phyloP scores from a whole-genome alignment of 2,329 filamentous ascomycete genomes.

The Paecilomyces niveus region DNA sequence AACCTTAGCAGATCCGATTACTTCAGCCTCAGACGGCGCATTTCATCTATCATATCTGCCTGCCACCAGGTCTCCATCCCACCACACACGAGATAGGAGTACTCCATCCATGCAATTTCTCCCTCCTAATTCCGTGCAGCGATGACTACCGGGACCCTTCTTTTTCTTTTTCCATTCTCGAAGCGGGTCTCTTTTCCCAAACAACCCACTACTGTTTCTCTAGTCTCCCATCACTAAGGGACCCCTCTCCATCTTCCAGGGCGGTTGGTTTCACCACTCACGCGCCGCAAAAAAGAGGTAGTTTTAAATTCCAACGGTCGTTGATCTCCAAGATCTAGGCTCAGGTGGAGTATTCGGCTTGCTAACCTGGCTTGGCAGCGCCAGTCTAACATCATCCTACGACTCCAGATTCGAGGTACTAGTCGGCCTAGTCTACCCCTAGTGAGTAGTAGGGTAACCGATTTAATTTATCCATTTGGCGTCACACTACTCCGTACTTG shows the following conservation, averaged over 20 bases:
- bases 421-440: not conserved
- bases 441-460: not conserved
- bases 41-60: not conserved
- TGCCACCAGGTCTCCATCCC: not conserved
- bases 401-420: not conserved
- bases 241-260: not conserved
- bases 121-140: too few species aligned
- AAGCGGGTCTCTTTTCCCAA: not conserved
- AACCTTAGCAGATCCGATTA: not conserved
- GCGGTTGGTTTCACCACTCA: not conserved
- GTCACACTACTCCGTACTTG: not conserved
- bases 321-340: not conserved
- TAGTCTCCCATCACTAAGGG: not conserved
- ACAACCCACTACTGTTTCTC: not conserved
- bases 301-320: not conserved
- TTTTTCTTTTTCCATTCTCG: not conserved
- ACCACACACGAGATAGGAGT: too few species aligned
- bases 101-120: too few species aligned
- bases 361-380: not conserved
- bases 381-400: not conserved
- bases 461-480: not conserved
- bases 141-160: not conserved
- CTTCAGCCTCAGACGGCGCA: not conserved
- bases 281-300: not conserved
- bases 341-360: not conserved